Base-by-base conservation (phyloP, 1,284 basidiomycete species). In the Rhodotorula sp. region DNA sequence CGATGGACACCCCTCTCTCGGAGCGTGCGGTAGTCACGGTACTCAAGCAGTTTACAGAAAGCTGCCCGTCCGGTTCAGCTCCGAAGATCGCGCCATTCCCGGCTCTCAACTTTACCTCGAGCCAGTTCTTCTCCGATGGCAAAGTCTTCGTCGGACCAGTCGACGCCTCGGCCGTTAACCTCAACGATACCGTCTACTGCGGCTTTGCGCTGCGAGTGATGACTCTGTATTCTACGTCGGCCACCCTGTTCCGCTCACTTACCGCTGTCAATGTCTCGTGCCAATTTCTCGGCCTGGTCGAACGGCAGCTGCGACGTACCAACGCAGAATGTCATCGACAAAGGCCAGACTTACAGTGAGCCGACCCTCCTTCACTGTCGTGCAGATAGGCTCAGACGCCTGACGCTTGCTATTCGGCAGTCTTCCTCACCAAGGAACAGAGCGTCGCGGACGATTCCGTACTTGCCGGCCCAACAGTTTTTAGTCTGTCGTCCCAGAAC, bases 381-480 rank as follows among this genome's bases (percentile, higher is more conserved):
- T 21, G 26, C 54, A 28, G 16, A n/a, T n/a, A 15, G 52, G 28
- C 10, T 34, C 16, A 2, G 16, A 45, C 34, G 62, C 47, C 28
- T 50, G 48, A 55, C 69, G 28, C 5, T 7, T 10, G 47, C 49
- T 10, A 34, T 34, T 50, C 28, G 21, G n/a, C 45, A 70, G 64
- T 76, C 49, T 48, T 75, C 55, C 67, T 77, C 45, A 77, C 77
- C 15, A 72, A 64, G 14, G 68, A 64, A 26, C 78, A 80, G 62
- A 80, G 79, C 50, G 77, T 84, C 65, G 77, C 80, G 43, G 84
- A 84, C 70, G 71, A 72, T 49, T 82, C 78, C 66, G 82, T 81
- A 19, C 80, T 86, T 66, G 85, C 85, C 47, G 85, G 85, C 1
- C 84, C 85, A 28, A 81, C 81, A 5, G 80, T 85, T 58, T 73